A percentile compares a stretch with the other conserved stretches of the same genome.
phyloP scores from a whole-genome alignment of 2,329 filamentous ascomycete genomes.

The Clonostachys solani region DNA sequence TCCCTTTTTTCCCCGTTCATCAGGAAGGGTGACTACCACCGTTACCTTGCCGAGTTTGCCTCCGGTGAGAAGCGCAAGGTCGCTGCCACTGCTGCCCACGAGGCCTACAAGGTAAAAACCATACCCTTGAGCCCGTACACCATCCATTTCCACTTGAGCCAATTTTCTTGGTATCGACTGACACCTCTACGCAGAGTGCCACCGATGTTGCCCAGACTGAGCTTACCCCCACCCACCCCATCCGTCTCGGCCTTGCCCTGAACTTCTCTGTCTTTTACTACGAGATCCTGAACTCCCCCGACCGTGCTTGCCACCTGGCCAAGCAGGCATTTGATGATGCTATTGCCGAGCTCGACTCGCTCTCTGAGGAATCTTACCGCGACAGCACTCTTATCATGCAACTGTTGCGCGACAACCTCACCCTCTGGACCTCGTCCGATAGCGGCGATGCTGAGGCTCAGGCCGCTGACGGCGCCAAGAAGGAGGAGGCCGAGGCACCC shows the following conservation, averaged over 20 bases:
- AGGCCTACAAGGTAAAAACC: slow-evolving; percentile 88
- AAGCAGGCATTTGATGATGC: slow-evolving; percentile 99
- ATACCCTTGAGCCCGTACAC: neutral
- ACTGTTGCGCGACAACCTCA: slow-evolving; percentile 95
- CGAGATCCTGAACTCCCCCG: slow-evolving; percentile 97
- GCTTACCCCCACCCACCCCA: slow-evolving; percentile 94
- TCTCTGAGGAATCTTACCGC: slow-evolving; percentile 97
- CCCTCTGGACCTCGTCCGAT: slow-evolving; percentile 95
- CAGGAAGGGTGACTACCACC: slow-evolving; percentile 97
- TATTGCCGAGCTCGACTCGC: slow-evolving; percentile 95
- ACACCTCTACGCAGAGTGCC: slow-evolving; percentile 61
- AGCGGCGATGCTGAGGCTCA: slow-evolving; percentile 71
- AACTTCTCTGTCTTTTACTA: slow-evolving; percentile 99
- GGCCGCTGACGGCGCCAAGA: slow-evolving; percentile 57
- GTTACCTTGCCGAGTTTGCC: slow-evolving; percentile 90
- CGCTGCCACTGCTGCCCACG: slow-evolving; percentile 80
- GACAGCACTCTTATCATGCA: slow-evolving; percentile 99
- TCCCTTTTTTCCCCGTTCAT: too few relatives aligned
- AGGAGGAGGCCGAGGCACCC: slow-evolving; percentile 38
- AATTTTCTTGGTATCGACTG: too few relatives aligned
- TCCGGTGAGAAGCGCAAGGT: slow-evolving; percentile 89
- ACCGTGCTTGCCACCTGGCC: slow-evolving; percentile 95
- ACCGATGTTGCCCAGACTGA: slow-evolving; percentile 98
- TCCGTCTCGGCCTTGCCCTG: slow-evolving; percentile 92
- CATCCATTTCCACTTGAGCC: neutral